phyloP scores from a whole-genome alignment of 192 early-diverging fungal species.

The Gaertneriomyces semiglobifer region DNA sequence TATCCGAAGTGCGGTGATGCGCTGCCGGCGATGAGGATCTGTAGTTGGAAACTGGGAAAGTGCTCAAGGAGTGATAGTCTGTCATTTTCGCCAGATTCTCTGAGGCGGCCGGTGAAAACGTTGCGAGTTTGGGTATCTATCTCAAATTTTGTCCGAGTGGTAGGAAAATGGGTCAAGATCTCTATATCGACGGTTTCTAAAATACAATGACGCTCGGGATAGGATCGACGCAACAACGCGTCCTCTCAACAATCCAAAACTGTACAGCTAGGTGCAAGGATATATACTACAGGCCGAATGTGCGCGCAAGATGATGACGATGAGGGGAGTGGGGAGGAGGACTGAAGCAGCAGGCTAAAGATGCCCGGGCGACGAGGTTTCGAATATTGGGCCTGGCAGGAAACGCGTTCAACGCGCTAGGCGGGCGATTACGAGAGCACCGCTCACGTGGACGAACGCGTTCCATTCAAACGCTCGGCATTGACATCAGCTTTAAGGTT shows the following conservation, averaged over 20 bases:
- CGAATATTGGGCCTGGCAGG: no score
- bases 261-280: no score
- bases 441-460: no score
- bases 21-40: background rate
- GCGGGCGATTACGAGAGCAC: no score
- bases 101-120: background rate
- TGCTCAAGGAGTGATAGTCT: constrained; percentile 11
- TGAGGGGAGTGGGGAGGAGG: no score
- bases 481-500: no score
- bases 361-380: no score
- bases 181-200: background rate
- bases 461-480: no score
- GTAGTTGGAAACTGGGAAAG: background rate
- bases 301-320: no score
- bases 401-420: no score
- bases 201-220: background rate
- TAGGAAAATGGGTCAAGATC: background rate
- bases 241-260: background rate
- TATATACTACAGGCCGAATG: no score
- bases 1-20: background rate
- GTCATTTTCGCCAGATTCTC: constrained; percentile 2
- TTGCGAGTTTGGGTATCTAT: background rate
- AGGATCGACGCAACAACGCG: background rate
- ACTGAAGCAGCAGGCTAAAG: no score
- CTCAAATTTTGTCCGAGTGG: background rate